Percentiles rank a stretch among this genome's conserved stretches.
These are phyloP conservation scores for Fragaria ananassa DNA, from an alignment of 306 rosid genomes.

Conservation along the genomic window DNA sequence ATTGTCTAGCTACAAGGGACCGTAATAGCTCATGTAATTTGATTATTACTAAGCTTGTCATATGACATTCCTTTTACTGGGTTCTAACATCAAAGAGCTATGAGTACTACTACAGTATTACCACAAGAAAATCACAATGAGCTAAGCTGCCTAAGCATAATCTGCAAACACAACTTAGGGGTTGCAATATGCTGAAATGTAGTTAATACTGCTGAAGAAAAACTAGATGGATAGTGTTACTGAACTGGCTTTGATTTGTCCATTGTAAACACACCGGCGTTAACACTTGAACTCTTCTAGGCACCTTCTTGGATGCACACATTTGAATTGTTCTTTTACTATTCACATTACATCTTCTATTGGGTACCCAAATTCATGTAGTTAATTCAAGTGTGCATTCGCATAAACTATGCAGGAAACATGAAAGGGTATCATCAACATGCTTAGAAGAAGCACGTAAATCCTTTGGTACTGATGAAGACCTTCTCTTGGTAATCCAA, in stretches of 20 bases:
- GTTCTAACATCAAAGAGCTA: not conserved
- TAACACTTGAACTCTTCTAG: not conserved
- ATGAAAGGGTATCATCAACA: slow-evolving; percentile 62
- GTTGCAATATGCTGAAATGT: not conserved
- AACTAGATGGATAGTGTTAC: not conserved
- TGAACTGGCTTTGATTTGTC: not conserved
- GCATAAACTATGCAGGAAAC: slow-evolving; percentile 49
- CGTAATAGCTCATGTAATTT: not conserved
- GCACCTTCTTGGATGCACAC: not conserved
- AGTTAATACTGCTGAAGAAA: not conserved
- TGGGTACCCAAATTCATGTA: not conserved
- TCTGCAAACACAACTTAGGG: not conserved
- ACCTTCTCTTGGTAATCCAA: slow-evolving; percentile 76
- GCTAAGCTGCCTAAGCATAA: not conserved
- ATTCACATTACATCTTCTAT: not conserved
- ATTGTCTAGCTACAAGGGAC: not conserved
- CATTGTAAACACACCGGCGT: not conserved
- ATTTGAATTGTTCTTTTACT: not conserved
- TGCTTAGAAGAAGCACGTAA: slow-evolving; percentile 88
- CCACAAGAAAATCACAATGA: not conserved
- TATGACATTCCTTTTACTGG: not conserved
- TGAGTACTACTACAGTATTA: not conserved
- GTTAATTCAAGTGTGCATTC: not conserved
- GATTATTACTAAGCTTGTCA: not conserved
- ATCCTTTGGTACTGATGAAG: slow-evolving; percentile 96